Conservation (phyloP, 768 basidiomycete species). For the Gautieria morchelliformis region DNA sequence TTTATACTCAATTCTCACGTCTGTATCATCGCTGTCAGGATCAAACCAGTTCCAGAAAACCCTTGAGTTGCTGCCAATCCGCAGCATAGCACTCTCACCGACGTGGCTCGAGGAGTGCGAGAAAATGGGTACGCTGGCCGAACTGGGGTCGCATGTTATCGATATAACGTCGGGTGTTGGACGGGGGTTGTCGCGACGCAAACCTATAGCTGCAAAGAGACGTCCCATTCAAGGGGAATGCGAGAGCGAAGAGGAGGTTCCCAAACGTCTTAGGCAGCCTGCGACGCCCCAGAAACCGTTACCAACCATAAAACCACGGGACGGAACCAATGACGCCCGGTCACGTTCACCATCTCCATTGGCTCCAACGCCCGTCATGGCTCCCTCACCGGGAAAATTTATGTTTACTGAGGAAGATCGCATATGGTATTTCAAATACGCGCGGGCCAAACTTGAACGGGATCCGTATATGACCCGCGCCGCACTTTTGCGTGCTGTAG, state of each 20-base stretch:
- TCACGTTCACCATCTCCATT: slow-evolving; percentile 11
- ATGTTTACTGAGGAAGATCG: slow-evolving; percentile 42
- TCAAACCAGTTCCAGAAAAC: neutral
- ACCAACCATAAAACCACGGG: no score
- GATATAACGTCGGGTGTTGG: neutral
- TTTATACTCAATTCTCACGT: neutral
- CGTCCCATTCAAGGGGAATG: neutral
- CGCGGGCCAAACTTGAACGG: slow-evolving; percentile 34
- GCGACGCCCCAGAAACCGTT: no score
- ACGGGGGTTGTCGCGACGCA: neutral
- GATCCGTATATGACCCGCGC: slow-evolving; percentile 35
- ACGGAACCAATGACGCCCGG: neutral
- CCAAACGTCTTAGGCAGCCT: neutral
- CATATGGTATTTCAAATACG: slow-evolving; percentile 37
- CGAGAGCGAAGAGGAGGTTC: neutral
- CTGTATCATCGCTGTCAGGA: neutral
- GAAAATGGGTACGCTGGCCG: neutral
- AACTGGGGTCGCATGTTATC: neutral
- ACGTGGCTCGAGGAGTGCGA: slow-evolving; percentile 7
- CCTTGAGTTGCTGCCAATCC: neutral
- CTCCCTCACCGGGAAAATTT: slow-evolving; percentile 25
- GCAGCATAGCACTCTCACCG: neutral
- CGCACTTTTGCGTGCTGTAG: slow-evolving; percentile 29
- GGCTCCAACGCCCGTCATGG: slow-evolving; percentile 32
- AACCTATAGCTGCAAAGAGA: neutral